phyloP scores from a whole-genome alignment of 768 basidiomycete genomes.

The Mycena indigotica region DNA sequence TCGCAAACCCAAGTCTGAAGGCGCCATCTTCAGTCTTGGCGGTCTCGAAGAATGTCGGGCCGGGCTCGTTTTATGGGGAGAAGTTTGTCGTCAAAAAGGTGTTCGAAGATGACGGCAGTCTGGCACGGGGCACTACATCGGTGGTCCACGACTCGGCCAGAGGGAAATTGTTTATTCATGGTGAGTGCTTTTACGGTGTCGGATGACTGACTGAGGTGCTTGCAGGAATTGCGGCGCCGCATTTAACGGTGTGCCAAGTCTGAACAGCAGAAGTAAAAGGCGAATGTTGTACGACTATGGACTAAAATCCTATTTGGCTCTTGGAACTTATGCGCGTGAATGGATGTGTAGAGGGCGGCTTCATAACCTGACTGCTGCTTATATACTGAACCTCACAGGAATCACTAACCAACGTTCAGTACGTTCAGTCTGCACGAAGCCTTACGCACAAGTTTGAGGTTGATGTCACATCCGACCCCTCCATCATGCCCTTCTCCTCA shows the following conservation, averaged over 20 bases:
- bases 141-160: constrained; percentile 57
- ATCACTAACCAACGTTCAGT: too few relatives aligned
- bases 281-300: too few relatives aligned
- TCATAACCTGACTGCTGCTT: too few relatives aligned
- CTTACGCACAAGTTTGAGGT: too few relatives aligned
- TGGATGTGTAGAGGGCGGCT: too few relatives aligned
- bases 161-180: constrained; percentile 57
- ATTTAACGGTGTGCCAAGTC: constrained; percentile 39
- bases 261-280: too few relatives aligned
- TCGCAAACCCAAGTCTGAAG: constrained; percentile 41
- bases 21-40: constrained; percentile 54
- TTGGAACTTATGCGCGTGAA: too few relatives aligned
- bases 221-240: constrained; percentile 36
- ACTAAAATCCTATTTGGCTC: too few relatives aligned
- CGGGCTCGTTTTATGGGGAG: constrained; percentile 55
- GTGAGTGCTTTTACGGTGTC: constrained; percentile 36
- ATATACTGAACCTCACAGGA: too few relatives aligned
- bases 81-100: constrained; percentile 63
- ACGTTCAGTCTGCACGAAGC: too few relatives aligned
- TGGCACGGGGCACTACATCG: constrained; percentile 59
- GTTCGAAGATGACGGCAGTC: constrained; percentile 66
- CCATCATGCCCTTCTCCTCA: too few relatives aligned
- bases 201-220: constrained; percentile 1
- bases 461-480: too few relatives aligned
- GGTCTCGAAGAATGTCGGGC: constrained; percentile 55